A percentile compares a stretch with the other conserved stretches of the same genome.
Conservation (phyloP, 2,329 filamentous ascomycete genomes). For the Emergomyces pasteurianus region DNA sequence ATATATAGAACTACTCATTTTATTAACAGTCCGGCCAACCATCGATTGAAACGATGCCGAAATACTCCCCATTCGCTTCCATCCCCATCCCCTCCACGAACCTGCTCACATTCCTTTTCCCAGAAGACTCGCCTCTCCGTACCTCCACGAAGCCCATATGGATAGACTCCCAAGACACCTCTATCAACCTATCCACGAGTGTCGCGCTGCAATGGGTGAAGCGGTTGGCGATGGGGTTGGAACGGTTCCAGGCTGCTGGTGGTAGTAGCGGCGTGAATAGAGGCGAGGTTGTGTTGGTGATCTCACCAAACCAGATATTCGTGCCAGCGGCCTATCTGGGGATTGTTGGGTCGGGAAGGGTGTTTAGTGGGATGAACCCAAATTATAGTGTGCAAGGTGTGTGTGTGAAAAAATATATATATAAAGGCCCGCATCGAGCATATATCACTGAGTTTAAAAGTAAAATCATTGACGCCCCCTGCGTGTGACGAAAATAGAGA, state of each 20-base stretch:
- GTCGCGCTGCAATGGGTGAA: conserved; percentile 41
- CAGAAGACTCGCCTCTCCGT: not conserved
- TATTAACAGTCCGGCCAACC: not conserved
- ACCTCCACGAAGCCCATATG: conserved; percentile 38
- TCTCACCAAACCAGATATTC: conserved; percentile 45
- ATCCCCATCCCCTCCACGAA: conserved; percentile 10
- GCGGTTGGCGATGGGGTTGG: conserved; percentile 39
- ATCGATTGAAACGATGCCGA: conserved; percentile 9
- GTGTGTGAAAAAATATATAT: not conserved
- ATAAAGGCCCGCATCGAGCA: not conserved
- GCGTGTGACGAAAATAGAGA: conserved; percentile 26
- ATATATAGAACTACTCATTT: no score
- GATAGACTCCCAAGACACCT: conserved; percentile 39
- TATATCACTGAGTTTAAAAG: not conserved
- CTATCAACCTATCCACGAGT: conserved; percentile 34
- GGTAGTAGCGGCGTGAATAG: conserved; percentile 25
- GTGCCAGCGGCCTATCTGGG: conserved; percentile 45
- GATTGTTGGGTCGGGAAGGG: conserved; percentile 40
- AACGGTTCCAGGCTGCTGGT: conserved; percentile 13
- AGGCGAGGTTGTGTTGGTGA: conserved; percentile 44
- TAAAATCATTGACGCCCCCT: not conserved
- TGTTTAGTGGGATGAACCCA: conserved; percentile 46
- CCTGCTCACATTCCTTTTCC: conserved; percentile 12
- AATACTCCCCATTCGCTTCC: conserved; percentile 9
- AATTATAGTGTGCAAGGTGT: conserved; percentile 32